Evolutionary conservation across 495 filamentous ascomycete genomes (phyloP), one percentile per base, ranked within the genome.

Genomic region (Aspergillus leporis): DNA sequence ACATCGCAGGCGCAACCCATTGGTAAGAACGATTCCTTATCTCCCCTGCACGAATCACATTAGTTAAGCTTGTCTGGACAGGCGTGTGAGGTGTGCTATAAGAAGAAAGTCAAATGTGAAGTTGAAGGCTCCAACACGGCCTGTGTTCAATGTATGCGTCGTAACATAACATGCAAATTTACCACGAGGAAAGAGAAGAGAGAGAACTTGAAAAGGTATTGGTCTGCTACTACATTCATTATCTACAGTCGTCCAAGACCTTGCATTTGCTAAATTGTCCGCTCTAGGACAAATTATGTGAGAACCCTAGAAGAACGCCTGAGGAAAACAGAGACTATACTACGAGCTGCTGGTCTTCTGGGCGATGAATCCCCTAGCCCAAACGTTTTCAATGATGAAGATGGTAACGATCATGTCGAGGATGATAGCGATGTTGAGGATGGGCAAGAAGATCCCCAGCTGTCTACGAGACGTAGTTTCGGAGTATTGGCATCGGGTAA

Each of bases 31-130:
- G n/a, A 19, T 32, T 54, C 41, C 21, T 55, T 50, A 45, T 19
- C 41, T 36, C 25, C 22, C 43, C 22, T 41, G 28, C 31, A 43
- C 18, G 13, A 38, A 28, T 45, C 34, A 28, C 16, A 36, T 55
- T 59, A 61, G 60, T 68, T 63, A 65, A 53, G 9, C 12, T 58
- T 53, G 60, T 61, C 50, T 41, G 30, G 54, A 49, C 67, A 93
- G 90, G 92, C 92, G 51, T 98, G 93, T 78, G 92, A 96, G 68
- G 93, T 92, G 90, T 98, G 94, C 68, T 85, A 90, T 65, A 94
- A 91, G 77, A 97, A 92, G 81, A 97, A 97, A 83, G 95, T 94
- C 67, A 96, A 94, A 75, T 98, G 94, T 73, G 92, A 97, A 70
- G 86, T 92, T 51, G 93, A 95, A 70, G 83, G 90, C 54, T 89